Conservation (phyloP, 1,139 yeast species). For the Suhomyces terraborum region DNA sequence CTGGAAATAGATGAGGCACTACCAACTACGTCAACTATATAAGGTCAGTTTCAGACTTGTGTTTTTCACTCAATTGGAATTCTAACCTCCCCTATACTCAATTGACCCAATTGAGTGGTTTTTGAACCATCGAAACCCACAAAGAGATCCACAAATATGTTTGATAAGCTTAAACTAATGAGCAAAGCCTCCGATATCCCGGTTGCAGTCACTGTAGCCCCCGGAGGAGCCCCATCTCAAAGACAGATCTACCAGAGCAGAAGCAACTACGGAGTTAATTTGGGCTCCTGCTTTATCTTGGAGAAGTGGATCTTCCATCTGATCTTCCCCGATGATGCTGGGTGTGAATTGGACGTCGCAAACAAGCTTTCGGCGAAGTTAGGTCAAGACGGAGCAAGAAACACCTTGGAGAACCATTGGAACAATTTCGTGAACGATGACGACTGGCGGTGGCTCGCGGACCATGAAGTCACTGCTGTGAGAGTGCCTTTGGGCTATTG, state of each 20-base stretch:
- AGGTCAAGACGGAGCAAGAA: conserved; percentile 59
- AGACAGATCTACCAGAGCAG: conserved; percentile 65
- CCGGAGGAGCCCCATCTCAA: conserved; percentile 42
- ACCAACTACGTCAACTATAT: neutral
- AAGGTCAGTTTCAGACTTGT: too few relatives aligned
- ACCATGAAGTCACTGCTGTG: conserved; percentile 70
- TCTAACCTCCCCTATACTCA: neutral
- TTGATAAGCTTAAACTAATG: conserved; percentile 44
- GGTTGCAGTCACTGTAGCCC: conserved; percentile 29
- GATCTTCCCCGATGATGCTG: conserved; percentile 57
- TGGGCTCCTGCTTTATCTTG: conserved; percentile 80
- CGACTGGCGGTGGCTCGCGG: conserved; percentile 78
- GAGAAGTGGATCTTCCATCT: conserved; percentile 74
- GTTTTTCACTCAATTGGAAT: too few relatives aligned
- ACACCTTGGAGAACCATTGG: conserved; percentile 71
- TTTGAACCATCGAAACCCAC: neutral
- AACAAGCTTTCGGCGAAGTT: conserved; percentile 43
- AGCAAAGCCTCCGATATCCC: conserved; percentile 35
- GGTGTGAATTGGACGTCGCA: conserved; percentile 72
- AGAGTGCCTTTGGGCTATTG: conserved; percentile 92
- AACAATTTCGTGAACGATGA: conserved; percentile 57
- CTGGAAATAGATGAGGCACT: neutral
- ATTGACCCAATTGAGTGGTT: neutral
- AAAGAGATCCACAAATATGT: conserved; percentile 27
- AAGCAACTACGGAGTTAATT: conserved; percentile 78